A percentile compares a stretch with the other conserved stretches of the same genome.
These are phyloP conservation scores for Aurantiochytrium sp. DNA, from an alignment of 108 stramenopile genomes.

Conservation along the genomic window DNA sequence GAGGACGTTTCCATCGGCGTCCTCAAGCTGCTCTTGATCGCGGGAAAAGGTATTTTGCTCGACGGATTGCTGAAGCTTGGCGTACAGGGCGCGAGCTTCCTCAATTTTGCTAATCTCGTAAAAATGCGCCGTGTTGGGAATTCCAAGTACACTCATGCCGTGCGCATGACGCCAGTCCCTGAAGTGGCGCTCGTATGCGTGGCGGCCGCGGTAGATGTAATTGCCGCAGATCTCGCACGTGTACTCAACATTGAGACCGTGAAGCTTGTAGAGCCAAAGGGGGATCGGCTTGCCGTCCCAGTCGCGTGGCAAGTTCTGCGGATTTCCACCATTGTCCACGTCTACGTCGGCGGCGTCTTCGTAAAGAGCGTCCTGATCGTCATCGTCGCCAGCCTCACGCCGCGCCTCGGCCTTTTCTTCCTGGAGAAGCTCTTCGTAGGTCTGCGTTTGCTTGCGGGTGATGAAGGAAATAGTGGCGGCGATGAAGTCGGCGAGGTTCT, in stretches of 20 bases:
- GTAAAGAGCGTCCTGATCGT: not conserved
- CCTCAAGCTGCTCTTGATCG: constrained; percentile 94
- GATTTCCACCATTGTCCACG: constrained; percentile 46
- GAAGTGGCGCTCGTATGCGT: constrained; percentile 90
- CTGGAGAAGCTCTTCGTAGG: constrained; percentile 65
- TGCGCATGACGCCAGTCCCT: constrained; percentile 91
- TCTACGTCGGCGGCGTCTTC: not conserved
- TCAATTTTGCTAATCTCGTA: constrained; percentile 94
- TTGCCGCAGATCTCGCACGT: constrained; percentile 97
- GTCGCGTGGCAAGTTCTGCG: constrained; percentile 91
- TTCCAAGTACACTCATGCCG: constrained; percentile 93
- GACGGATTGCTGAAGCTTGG: constrained; percentile 67
- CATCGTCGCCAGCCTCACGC: not conserved
- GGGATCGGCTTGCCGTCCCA: constrained; percentile 99
- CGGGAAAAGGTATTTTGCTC: constrained; percentile 72
- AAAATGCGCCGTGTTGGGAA: constrained; percentile 98
- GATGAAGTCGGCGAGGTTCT: constrained; percentile 74
- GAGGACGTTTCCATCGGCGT: constrained; percentile 92
- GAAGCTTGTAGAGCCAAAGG: constrained; percentile 98
- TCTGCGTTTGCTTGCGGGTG: constrained; percentile 84
- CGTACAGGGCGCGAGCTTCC: constrained; percentile 87
- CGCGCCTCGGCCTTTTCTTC: constrained; percentile 9
- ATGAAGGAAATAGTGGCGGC: constrained; percentile 77
- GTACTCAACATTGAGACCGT: constrained; percentile 95
- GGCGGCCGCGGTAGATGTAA: constrained; percentile 84